Evolutionary conservation across 257 asterid genomes (phyloP).

Genomic region (Fraxinus excelsior): DNA sequence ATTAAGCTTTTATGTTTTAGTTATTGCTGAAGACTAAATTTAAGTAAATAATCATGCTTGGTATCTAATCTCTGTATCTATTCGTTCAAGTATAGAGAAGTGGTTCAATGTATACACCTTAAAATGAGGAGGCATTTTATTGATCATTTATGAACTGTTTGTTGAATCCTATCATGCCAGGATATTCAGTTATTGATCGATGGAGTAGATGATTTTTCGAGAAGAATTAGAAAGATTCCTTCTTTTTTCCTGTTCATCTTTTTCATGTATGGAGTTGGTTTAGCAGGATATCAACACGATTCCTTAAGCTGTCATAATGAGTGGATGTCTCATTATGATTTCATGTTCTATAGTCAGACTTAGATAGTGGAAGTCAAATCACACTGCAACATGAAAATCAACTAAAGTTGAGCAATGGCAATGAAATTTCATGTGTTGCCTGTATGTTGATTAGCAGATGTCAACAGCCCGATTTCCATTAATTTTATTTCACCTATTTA

Average conservation of each 20-base stretch:
- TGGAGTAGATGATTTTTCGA: constrained; percentile 4
- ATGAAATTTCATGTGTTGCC: constrained; percentile 7
- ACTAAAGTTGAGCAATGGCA: neutral
- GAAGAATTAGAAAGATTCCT: constrained; percentile 14
- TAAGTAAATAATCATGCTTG: neutral
- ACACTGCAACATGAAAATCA: neutral
- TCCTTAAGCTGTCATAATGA: neutral
- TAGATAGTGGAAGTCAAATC: constrained; percentile 5
- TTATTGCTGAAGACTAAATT: neutral
- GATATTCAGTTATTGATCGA: constrained; percentile 8
- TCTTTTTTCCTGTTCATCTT: neutral
- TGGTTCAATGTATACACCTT: neutral
- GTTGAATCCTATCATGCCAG: constrained; percentile 22
- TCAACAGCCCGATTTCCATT: neutral
- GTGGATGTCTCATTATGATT: neutral
- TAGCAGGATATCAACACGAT: constrained; percentile 9
- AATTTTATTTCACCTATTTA: neutral
- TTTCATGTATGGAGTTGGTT: constrained; percentile 2
- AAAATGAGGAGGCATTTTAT: constrained; percentile 3
- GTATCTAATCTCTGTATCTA: neutral
- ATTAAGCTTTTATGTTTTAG: neutral
- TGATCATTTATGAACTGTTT: neutral
- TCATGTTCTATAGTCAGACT: neutral
- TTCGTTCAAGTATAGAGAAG: neutral
- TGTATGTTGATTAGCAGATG: neutral